A percentile compares a stretch with the other conserved stretches of the same genome.
These are phyloP conservation scores for Neonectria ditissima DNA, from an alignment of 2,329 filamentous ascomycete genomes.

Conservation along the genomic window DNA sequence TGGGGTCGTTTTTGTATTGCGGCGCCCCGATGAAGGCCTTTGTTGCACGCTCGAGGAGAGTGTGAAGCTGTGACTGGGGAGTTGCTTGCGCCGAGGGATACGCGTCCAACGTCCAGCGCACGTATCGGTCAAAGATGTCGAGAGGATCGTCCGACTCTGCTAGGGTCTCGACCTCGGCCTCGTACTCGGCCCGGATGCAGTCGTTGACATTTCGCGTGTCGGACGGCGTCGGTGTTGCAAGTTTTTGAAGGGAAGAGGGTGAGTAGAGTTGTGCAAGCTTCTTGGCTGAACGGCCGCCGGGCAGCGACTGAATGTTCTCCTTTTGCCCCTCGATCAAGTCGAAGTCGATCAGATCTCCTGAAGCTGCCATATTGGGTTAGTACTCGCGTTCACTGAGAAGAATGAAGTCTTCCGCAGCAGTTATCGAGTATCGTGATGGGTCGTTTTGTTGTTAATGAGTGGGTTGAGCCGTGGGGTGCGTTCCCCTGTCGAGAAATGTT, in stretches of 20 bases:
- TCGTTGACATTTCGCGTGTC: constrained; percentile 84
- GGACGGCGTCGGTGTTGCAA: constrained; percentile 73
- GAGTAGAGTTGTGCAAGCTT: constrained; percentile 88
- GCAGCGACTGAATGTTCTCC: constrained; percentile 96
- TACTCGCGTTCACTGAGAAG: constrained; percentile 33
- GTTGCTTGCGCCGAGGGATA: constrained; percentile 96
- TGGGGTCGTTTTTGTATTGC: constrained; percentile 94
- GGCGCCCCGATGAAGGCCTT: constrained; percentile 86
- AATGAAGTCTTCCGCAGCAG: constrained; percentile 8
- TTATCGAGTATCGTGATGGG: constrained; percentile 20
- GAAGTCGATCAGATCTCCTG: constrained; percentile 76
- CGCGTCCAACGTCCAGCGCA: constrained; percentile 95
- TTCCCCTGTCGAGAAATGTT: constrained; percentile 28
- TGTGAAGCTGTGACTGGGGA: constrained; percentile 87
- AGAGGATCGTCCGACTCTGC: constrained; percentile 94
- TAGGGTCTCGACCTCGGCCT: constrained; percentile 82
- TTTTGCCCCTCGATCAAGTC: constrained; percentile 96
- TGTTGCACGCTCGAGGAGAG: constrained; percentile 91
- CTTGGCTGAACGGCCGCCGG: constrained; percentile 87
- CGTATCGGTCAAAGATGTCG: constrained; percentile 95
- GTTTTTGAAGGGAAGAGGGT: constrained; percentile 68
- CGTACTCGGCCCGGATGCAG: constrained; percentile 83
- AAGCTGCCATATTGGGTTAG: constrained; percentile 58
- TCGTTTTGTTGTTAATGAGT: constrained; percentile 23
- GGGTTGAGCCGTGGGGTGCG: constrained; percentile 21